A percentile compares a stretch with the other conserved stretches of the same genome.
Evolutionary conservation across 495 filamentous ascomycete species (phyloP).

Genomic region (Achaetomiella virescens): DNA sequence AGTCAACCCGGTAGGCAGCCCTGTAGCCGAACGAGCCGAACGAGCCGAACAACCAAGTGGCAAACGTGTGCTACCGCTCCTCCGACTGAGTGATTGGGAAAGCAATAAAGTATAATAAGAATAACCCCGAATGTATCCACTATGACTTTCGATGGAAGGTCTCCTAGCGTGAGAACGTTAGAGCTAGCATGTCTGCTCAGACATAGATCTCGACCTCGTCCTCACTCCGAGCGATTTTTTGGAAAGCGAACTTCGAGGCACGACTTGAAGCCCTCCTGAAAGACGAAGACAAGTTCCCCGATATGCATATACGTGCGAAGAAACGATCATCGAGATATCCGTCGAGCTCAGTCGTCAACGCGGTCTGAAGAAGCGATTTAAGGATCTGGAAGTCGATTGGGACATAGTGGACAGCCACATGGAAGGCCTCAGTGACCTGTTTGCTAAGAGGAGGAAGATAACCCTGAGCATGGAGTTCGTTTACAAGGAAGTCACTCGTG

Average conservation of each 20-base stretch:
- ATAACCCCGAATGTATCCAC: too few species aligned
- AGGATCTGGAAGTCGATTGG: constrained; percentile 7
- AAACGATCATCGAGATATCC: constrained; percentile 12
- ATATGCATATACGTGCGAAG: constrained; percentile 3
- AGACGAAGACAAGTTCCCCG: constrained; percentile 2
- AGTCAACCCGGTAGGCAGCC: too few species aligned
- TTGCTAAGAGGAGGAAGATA: constrained; percentile 6
- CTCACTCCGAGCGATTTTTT: constrained; percentile 11
- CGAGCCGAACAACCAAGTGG: too few species aligned
- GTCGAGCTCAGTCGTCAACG: constrained; percentile 9
- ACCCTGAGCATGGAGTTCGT: constrained; percentile 2
- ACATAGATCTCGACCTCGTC: constrained; percentile 2
- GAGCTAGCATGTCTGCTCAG: too few species aligned
- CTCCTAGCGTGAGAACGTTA: too few species aligned
- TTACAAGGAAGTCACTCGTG: background rate
- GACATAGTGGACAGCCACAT: constrained; percentile 7
- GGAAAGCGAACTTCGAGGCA: constrained; percentile 6
- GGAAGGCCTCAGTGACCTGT: constrained; percentile 1
- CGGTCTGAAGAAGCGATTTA: constrained; percentile 12
- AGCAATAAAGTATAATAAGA: too few species aligned
- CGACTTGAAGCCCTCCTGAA: constrained; percentile 10
- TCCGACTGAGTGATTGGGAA: too few species aligned
- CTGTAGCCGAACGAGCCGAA: too few species aligned
- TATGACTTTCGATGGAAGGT: too few species aligned
- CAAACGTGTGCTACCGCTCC: too few species aligned